Evolutionary conservation across 495 filamentous ascomycete genomes (phyloP).

Genomic region (Pyronema domesticum): DNA sequence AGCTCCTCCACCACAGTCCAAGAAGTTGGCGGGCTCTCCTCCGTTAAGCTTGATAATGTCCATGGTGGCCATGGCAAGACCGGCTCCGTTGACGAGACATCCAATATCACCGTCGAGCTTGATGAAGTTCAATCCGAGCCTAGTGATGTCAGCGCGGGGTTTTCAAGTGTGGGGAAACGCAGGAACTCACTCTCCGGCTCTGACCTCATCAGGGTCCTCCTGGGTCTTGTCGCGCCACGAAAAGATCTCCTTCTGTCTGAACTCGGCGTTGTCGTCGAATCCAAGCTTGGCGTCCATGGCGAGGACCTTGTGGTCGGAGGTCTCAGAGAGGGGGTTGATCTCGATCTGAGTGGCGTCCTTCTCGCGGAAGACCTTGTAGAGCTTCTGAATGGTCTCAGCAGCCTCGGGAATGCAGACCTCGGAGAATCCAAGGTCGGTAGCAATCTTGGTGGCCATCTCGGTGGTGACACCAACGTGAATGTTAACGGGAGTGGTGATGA

Average conservation of each 20-base stretch:
- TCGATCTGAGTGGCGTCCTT: slow-evolving; percentile 97
- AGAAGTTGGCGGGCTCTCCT: slow-evolving; percentile 89
- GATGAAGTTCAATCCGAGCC: slow-evolving; percentile 88
- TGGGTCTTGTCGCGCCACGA: slow-evolving; percentile 81
- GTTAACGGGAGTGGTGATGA: slow-evolving; percentile 78
- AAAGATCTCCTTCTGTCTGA: slow-evolving; percentile 93
- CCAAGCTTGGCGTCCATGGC: slow-evolving; percentile 98
- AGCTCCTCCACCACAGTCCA: slow-evolving; percentile 94
- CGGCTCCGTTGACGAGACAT: slow-evolving; percentile 95
- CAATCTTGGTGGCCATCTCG: slow-evolving; percentile 78
- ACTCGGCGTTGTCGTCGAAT: slow-evolving; percentile 97
- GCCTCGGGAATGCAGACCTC: slow-evolving; percentile 91
- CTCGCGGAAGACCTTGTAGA: slow-evolving; percentile 96
- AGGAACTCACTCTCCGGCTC: slow-evolving; percentile 56
- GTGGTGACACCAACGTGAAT: slow-evolving; percentile 92
- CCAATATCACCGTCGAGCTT: slow-evolving; percentile 99
- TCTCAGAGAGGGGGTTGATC: slow-evolving; percentile 97
- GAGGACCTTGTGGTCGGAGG: slow-evolving; percentile 87
- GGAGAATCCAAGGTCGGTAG: slow-evolving; percentile 84
- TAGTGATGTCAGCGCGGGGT: slow-evolving; percentile 13
- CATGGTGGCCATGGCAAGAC: slow-evolving; percentile 99
- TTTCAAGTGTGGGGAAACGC: slow-evolving; percentile 11
- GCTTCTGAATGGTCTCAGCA: slow-evolving; percentile 88
- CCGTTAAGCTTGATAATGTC: slow-evolving; percentile 99
- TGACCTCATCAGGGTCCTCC: slow-evolving; percentile 94